Base-by-base conservation (phyloP, 495 filamentous ascomycete genomes). In the Aspergillus incahuasiensis region DNA sequence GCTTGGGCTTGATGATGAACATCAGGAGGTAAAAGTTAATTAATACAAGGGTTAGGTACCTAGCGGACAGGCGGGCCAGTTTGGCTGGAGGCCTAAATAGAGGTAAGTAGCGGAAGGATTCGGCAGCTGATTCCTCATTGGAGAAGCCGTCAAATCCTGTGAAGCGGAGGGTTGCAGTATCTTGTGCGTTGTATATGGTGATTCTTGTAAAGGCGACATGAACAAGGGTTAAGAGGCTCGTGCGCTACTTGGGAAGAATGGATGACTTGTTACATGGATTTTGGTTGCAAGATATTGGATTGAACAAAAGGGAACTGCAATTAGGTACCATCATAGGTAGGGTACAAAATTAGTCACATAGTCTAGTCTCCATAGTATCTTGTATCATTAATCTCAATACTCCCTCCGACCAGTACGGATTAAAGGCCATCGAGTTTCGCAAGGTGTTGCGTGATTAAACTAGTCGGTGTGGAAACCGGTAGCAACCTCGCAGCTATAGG, bases 401-500 rank as follows among this genome's bases (percentile, higher is more conserved):
- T 4, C 19, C 4, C 30, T 28, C 13, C 11, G 30, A 15, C 21
- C 21, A 18, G 40, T 13, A n/a, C n/a, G n/a, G n/a, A n/a, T n/a
- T n/a, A n/a, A n/a, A n/a, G n/a, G n/a, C n/a, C n/a, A n/a, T n/a
- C n/a, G n/a, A n/a, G n/a, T n/a, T n/a, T n/a, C n/a, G n/a, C n/a
- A n/a, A n/a, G n/a, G n/a, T n/a, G n/a, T n/a, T n/a, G n/a, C n/a
- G n/a, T n/a, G n/a, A n/a, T 44, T 13, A 20, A 22, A 21, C 22
- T n/a, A 49, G 30, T 49, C 46, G 11, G 35, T 20, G 35, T 74
- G 73, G 30, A 68, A 66, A 16, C 64, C 64, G 5, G 56, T 66
- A 13, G 74, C 71, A 34, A 59, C 8, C 54, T 71, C 64, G 53
- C 74, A 76, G 1, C 73, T 75, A 38, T 22, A 39, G 8, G 47